These are phyloP conservation scores for Aspergillus baeticus DNA, from an alignment of 495 filamentous ascomycete species.

Conservation along the genomic window DNA sequence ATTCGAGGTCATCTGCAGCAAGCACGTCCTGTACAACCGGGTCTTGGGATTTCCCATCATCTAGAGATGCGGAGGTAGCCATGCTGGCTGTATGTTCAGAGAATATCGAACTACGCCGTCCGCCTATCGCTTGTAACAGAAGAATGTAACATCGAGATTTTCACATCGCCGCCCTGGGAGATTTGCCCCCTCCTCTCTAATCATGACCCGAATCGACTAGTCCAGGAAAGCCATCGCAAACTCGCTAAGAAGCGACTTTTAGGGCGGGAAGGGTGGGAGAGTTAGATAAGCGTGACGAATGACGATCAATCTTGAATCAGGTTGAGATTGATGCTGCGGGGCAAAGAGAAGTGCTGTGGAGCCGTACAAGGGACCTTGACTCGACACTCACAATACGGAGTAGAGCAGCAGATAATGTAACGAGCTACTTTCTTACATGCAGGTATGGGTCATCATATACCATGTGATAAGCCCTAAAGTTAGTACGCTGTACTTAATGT, in stretches of 20 bases:
- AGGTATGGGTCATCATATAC: too few species aligned
- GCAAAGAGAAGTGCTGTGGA: background rate
- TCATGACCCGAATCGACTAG: background rate
- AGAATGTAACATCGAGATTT: background rate
- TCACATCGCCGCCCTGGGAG: background rate
- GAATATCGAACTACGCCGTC: too few species aligned
- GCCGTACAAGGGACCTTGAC: too few species aligned
- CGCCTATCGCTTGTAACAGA: too few species aligned
- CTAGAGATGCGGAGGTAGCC: background rate
- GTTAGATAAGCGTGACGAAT: background rate
- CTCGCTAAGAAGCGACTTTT: background rate
- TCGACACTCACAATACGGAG: background rate
- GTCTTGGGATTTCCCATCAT: slow-evolving; percentile 1
- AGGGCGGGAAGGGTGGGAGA: background rate
- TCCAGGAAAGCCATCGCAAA: background rate
- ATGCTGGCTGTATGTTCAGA: background rate
- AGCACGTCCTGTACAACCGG: background rate
- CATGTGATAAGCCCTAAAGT: too few species aligned
- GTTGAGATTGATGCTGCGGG: background rate
- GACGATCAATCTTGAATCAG: background rate
- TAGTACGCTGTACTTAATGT: too few species aligned
- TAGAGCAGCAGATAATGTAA: background rate
- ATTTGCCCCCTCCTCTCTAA: background rate
- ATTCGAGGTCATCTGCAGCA: background rate
- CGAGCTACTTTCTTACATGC: too few species aligned